Base-by-base conservation (phyloP, 352 stramenopile species). In the Phytophthora rubi region DNA sequence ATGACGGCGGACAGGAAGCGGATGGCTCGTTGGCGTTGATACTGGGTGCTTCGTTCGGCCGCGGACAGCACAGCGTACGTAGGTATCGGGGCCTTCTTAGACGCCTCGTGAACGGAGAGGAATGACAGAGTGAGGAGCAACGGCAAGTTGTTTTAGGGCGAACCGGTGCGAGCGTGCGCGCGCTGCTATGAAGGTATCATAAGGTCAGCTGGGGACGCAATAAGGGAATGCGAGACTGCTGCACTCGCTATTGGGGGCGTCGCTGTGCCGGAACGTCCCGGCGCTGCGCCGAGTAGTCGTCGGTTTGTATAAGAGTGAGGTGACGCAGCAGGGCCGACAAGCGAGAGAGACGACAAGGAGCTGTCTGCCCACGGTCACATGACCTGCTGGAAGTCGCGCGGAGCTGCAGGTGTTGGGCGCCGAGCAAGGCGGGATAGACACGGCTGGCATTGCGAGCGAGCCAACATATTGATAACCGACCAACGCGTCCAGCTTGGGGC, bases 121-220 rank as follows among this genome's bases (percentile, higher is more conserved):
- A 68, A 75, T 73, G 47, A 42, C 59, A 51, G 53, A 55, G 59
- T 64, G 59, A 35, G 26, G 33, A 26, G 23, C 23, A 26, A 26
- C 63, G 30, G 26, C 49, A 68, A 37, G 61, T 71, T 42, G 35
- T 51, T 49, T 65, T 60, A 64, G 59, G 67, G 66, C 60, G 54
- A 53, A 67, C 12, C 18, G 49, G 42, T 49, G 42, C 42, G 18
- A 3, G 23, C 6, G 49, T 13, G 5, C 16, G 39, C 42, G 16
- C 42, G 16, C 42, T 23, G 42, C 42, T 23, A 49, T 49, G 42
- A 49, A 18, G 42, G 42, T 49, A 16, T 49, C 42, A 48, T 48
- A 48, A 48, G 42, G 42, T 23, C 42, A 48, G 15, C 16, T 21
- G 42, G 42, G 18, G 18, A 6, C 45, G 45, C 45, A 30, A 53